phyloP scores from a whole-genome alignment of 805 yeast genomes.

The Wickerhamiella vanderwaltii region DNA sequence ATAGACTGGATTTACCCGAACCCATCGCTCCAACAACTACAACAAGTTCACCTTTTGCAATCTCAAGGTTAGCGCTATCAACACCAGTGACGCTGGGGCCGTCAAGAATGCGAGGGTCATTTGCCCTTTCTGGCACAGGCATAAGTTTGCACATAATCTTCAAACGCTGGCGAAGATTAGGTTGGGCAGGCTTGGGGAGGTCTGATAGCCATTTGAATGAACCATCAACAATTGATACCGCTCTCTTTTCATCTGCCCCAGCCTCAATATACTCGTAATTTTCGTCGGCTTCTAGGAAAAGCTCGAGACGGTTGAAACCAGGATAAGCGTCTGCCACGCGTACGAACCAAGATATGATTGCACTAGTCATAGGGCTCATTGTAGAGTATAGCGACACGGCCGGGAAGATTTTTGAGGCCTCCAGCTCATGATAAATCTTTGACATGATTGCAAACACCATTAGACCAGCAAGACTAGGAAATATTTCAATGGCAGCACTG shows the following conservation, averaged over 20 bases:
- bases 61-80: conserved; percentile 31
- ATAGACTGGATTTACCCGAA: conserved; percentile 65
- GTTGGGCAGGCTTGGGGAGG: not conserved
- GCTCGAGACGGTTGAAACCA: conserved; percentile 21
- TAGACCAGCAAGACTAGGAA: conserved; percentile 64
- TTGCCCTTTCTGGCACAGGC: too few species aligned
- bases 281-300: conserved; percentile 29
- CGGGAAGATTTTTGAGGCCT: conserved; percentile 57
- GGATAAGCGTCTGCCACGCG: conserved; percentile 33
- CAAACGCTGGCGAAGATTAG: not conserved
- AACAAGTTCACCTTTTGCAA: conserved; percentile 55
- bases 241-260: too few species aligned
- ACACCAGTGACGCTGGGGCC: not conserved
- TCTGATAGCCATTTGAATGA: conserved; percentile 49
- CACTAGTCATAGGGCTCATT: conserved; percentile 52
- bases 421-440: conserved; percentile 32
- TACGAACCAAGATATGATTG: conserved; percentile 38
- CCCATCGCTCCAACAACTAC: conserved; percentile 75
- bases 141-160: not conserved
- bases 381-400: conserved; percentile 59
- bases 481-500: conserved; percentile 48
- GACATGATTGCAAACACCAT: conserved; percentile 39
- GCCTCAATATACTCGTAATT: conserved; percentile 26
- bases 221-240: conserved; percentile 39
- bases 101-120: too few species aligned